Evolutionary conservation across 768 basidiomycete genomes (phyloP).

Genomic region (Pisolithus marmoratus): DNA sequence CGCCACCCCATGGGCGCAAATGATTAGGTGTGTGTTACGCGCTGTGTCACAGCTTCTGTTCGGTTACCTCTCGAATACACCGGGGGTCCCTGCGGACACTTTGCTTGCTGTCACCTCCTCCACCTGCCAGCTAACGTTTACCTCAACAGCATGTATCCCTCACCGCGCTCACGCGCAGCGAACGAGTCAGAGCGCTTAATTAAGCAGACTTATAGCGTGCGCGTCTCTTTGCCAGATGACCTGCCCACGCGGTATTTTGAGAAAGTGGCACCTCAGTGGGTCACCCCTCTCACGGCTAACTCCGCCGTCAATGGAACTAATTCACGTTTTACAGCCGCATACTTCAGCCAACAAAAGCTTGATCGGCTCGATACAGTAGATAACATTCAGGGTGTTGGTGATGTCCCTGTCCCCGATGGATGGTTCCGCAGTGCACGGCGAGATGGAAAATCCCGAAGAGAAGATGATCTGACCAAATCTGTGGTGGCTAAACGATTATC

Average conservation of each 20-base stretch:
- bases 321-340: constrained; percentile 52
- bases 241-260: constrained; percentile 35
- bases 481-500: constrained; percentile 36
- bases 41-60: constrained; percentile 4
- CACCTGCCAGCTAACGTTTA: constrained; percentile 11
- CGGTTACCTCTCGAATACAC: constrained; percentile 4
- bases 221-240: constrained; percentile 41
- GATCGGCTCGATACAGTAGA: constrained; percentile 70
- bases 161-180: constrained; percentile 35
- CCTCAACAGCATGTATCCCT: constrained; percentile 31
- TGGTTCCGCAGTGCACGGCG: constrained; percentile 76
- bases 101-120: not conserved
- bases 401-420: constrained; percentile 65
- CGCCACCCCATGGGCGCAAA: constrained; percentile 69
- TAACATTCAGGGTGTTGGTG: constrained; percentile 58
- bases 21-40: constrained; percentile 50
- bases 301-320: constrained; percentile 16
- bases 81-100: not conserved
- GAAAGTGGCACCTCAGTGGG: constrained; percentile 52
- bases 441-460: constrained; percentile 44
- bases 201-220: constrained; percentile 52
- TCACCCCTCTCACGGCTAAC: constrained; percentile 25
- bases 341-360: constrained; percentile 75
- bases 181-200: constrained; percentile 40
- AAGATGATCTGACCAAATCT: constrained; percentile 41